These are phyloP conservation scores for Pterocarpus macrocarpus DNA, from an alignment of 306 rosid species.

Conservation along the genomic window DNA sequence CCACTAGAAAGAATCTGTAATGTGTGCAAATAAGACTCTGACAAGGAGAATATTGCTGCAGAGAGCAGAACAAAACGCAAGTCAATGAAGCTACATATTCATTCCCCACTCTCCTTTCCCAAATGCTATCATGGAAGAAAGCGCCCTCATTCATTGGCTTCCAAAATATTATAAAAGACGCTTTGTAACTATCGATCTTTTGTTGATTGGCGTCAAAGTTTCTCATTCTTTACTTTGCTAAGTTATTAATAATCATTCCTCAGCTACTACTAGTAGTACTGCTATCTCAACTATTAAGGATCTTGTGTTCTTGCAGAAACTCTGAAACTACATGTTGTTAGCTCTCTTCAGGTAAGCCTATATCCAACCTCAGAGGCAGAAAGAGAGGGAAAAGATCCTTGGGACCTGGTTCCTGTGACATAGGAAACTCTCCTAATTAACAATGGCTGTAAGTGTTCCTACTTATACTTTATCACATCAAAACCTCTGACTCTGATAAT, in stretches of 20 bases:
- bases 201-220: not conserved
- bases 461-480: not conserved
- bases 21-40: constrained; percentile 15
- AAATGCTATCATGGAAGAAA: constrained; percentile 26
- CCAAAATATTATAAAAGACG: constrained; percentile 7
- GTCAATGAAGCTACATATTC: constrained; percentile 13
- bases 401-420: not conserved
- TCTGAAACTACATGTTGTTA: not conserved
- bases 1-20: not conserved
- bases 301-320: constrained; percentile 24
- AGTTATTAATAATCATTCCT: not conserved
- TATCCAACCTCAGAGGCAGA: constrained; percentile 11
- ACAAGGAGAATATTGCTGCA: constrained; percentile 33
- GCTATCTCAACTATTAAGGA: constrained; percentile 6
- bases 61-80: constrained; percentile 41
- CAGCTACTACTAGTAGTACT: not conserved
- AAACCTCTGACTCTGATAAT: not conserved
- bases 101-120: not conserved
- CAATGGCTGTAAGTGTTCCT: constrained; percentile 47
- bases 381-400: constrained; percentile 8
- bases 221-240: not conserved
- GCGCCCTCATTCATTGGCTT: constrained; percentile 20
- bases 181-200: constrained; percentile 46
- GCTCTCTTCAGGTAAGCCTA: not conserved
- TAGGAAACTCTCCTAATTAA: constrained; percentile 5